phyloP scores from a whole-genome alignment of 78 protist species.

The Dictyostelium discoideum region dicty_2.7 NC_007091.3:3593001-3593500 shows the following conservation, averaged over 20 bases:
- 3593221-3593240: too few relatives aligned
- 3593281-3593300: neutral
- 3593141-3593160: neutral
- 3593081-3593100: neutral
- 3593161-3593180: too few relatives aligned
- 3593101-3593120: neutral
- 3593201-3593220: too few relatives aligned
- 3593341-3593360: neutral
- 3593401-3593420: neutral
- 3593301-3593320: neutral
- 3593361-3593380: neutral
- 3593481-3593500: neutral
- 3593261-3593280: too few relatives aligned
- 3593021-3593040: neutral
- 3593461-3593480: neutral
- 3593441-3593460: neutral
- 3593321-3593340: neutral
- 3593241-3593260: too few relatives aligned
- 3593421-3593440: too few relatives aligned
- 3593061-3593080: neutral
- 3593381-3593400: neutral
- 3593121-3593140: neutral
- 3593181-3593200: too few relatives aligned
- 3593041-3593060: neutral
- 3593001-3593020: too few relatives aligned